Percentiles rank a stretch among this genome's conserved stretches.
Conservation (phyloP, 2,329 filamentous ascomycete species). For the Xylariales sp. region DNA sequence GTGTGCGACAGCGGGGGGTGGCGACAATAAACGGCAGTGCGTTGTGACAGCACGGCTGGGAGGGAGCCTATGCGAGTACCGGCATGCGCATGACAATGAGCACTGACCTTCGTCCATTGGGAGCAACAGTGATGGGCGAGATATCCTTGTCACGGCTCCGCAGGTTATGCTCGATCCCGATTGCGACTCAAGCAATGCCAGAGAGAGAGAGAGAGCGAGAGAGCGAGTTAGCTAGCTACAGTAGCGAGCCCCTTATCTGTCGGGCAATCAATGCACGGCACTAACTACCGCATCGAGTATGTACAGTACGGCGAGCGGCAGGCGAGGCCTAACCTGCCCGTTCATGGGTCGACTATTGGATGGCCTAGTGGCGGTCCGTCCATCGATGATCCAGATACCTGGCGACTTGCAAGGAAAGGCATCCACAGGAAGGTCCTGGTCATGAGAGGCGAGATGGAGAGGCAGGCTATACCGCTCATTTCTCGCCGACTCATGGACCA, state of each 20-base stretch:
- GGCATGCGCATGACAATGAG: background rate
- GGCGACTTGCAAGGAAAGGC: constrained; percentile 10
- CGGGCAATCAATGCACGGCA: background rate
- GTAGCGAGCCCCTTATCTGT: background rate
- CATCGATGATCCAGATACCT: constrained; percentile 42
- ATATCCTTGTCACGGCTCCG: constrained; percentile 15
- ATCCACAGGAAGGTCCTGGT: constrained; percentile 10
- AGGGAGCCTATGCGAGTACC: background rate
- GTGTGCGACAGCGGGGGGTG: background rate
- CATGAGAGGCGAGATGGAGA: constrained; percentile 36
- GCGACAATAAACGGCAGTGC: background rate
- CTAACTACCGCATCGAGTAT: background rate
- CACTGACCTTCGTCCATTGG: background rate
- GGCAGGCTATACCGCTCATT: constrained; percentile 29
- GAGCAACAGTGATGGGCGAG: background rate
- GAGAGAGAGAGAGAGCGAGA: background rate
- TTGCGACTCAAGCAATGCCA: constrained; percentile 2
- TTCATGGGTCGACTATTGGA: constrained; percentile 24
- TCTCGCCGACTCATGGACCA: constrained; percentile 18
- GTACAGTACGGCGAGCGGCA: constrained; percentile 6
- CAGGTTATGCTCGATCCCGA: constrained; percentile 2
- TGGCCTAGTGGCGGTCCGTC: constrained; percentile 1
- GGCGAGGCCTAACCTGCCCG: background rate
- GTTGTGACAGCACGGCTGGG: background rate
- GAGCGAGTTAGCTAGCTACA: too few species aligned